These are phyloP conservation scores for Hapsidospora chrysogenum DNA, from an alignment of 495 filamentous ascomycete species.

Conservation along the genomic window DNA sequence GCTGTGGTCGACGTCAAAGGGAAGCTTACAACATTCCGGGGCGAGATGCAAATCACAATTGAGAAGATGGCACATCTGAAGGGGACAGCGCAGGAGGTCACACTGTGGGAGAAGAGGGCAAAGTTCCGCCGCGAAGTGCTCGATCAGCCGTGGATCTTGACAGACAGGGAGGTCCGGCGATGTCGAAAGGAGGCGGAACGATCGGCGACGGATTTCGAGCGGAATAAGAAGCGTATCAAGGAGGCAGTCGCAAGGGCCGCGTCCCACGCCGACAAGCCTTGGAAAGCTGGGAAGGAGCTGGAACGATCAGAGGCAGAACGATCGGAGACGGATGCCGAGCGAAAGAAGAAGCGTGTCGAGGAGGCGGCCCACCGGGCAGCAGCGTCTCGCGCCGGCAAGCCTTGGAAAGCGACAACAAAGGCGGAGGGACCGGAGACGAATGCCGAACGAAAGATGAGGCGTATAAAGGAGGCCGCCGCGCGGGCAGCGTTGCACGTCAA, in stretches of 20 bases:
- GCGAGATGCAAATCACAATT: constrained; percentile 45
- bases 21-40: constrained; percentile 44
- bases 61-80: constrained; percentile 43
- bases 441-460: background rate
- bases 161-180: constrained; percentile 31
- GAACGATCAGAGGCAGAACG: constrained; percentile 11
- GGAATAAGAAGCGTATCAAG: constrained; percentile 18
- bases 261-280: no score
- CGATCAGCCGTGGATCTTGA: constrained; percentile 48
- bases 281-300: constrained; percentile 4
- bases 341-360: background rate
- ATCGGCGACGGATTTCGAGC: constrained; percentile 19
- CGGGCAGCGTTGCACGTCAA: no score
- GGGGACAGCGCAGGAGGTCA: constrained; percentile 60
- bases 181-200: constrained; percentile 34
- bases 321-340: background rate
- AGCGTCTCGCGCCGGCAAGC: no score
- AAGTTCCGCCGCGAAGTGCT: constrained; percentile 49
- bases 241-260: constrained; percentile 19
- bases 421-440: no score
- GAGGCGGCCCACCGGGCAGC: constrained; percentile 1
- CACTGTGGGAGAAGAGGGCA: constrained; percentile 52
- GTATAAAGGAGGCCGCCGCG: constrained; percentile 2
- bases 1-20: constrained; percentile 66
- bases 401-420: no score